These are phyloP conservation scores for Pichia sp. DNA, from an alignment of 1,139 yeast species.

Conservation along the genomic window DNA sequence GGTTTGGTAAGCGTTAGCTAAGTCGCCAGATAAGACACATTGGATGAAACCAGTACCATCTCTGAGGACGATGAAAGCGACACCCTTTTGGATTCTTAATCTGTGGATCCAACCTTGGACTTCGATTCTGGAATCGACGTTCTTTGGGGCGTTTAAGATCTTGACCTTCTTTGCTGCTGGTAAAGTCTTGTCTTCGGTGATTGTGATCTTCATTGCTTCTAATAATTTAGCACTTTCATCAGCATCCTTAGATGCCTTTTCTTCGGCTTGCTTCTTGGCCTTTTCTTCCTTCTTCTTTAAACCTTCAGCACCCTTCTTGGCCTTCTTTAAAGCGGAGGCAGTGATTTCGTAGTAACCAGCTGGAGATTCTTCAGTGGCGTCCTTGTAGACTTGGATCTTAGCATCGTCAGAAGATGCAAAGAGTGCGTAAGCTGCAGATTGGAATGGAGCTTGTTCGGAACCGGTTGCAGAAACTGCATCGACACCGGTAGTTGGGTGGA, in stretches of 20 bases:
- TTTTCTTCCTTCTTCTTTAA: constrained; percentile 87
- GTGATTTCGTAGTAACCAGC: constrained; percentile 72
- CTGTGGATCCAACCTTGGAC: constrained; percentile 98
- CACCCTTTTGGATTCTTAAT: constrained; percentile 87
- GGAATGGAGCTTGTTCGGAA: constrained; percentile 64
- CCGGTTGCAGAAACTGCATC: constrained; percentile 61
- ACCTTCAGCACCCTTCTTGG: constrained; percentile 94
- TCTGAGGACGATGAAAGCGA: constrained; percentile 86
- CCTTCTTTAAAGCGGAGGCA: constrained; percentile 94
- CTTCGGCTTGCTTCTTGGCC: constrained; percentile 63
- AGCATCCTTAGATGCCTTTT: constrained; percentile 56
- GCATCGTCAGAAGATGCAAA: constrained; percentile 45
- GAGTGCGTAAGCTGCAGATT: constrained; percentile 82
- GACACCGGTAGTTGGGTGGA: constrained; percentile 69
- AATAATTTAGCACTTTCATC: constrained; percentile 70
- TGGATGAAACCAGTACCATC: constrained; percentile 95
- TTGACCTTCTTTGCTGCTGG: constrained; percentile 71
- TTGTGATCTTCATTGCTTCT: constrained; percentile 76
- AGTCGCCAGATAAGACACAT: constrained; percentile 83
- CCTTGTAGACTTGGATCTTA: constrained; percentile 58
- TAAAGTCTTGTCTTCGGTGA: constrained; percentile 68
- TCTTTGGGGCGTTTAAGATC: constrained; percentile 51
- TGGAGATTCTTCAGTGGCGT: constrained; percentile 49
- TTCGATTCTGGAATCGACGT: constrained; percentile 62
- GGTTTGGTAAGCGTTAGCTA: constrained; percentile 89